These are phyloP conservation scores for Viridothelium virens DNA, from an alignment of 495 filamentous ascomycete genomes.

Conservation along the genomic window DNA sequence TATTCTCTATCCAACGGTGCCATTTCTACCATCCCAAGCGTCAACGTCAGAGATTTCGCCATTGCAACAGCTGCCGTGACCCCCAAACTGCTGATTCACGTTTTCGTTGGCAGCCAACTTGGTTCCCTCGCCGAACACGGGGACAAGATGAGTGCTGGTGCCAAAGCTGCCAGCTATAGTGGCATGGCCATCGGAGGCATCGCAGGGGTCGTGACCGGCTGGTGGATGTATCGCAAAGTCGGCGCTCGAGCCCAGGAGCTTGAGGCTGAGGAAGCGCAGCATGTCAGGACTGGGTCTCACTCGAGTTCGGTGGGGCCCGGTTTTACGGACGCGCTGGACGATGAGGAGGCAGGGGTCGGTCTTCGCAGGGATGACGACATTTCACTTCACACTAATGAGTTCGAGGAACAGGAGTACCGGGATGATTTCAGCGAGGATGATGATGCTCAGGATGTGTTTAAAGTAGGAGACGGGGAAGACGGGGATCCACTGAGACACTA, in stretches of 20 bases:
- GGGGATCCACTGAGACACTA: not conserved
- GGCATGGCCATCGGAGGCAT: constrained; percentile 65
- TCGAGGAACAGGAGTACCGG: constrained; percentile 38
- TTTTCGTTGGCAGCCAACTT: constrained; percentile 79
- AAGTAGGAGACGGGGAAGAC: constrained; percentile 29
- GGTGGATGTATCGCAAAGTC: constrained; percentile 76
- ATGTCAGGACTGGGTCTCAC: constrained; percentile 19
- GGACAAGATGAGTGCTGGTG: constrained; percentile 56
- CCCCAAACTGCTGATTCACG: constrained; percentile 83
- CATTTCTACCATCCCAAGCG: constrained; percentile 84
- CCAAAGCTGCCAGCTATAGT: constrained; percentile 68
- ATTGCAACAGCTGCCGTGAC: constrained; percentile 67
- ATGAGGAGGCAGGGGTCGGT: constrained; percentile 25
- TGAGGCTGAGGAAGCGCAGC: constrained; percentile 61
- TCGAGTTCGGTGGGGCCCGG: constrained; percentile 16
- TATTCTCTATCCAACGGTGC: constrained; percentile 93
- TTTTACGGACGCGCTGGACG: constrained; percentile 36
- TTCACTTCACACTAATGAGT: constrained; percentile 31
- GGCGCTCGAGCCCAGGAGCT: constrained; percentile 76
- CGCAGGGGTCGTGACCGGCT: constrained; percentile 68
- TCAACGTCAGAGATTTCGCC: constrained; percentile 66
- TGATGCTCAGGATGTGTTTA: constrained; percentile 34
- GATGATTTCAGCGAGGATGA: constrained; percentile 34
- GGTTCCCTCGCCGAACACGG: constrained; percentile 58
- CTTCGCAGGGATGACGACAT: constrained; percentile 50